These are phyloP conservation scores for Leucocoprinus birnbaumii DNA, from an alignment of 768 basidiomycete species.

Conservation along the genomic window DNA sequence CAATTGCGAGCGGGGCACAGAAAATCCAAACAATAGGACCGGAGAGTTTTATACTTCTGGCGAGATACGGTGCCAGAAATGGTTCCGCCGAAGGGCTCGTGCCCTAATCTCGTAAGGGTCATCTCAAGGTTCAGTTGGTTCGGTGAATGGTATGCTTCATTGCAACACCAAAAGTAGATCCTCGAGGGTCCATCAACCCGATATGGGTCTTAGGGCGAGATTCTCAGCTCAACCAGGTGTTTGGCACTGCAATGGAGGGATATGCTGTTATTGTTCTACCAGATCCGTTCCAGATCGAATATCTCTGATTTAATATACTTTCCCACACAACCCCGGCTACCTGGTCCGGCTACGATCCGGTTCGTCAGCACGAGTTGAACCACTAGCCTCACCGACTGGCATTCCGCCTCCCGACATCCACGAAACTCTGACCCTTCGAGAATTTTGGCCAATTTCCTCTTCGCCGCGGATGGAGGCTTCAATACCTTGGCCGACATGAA, in stretches of 20 bases:
- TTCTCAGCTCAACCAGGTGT: slow-evolving; percentile 24
- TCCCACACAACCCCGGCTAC: slow-evolving; percentile 4
- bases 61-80: slow-evolving; percentile 27
- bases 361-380: background rate
- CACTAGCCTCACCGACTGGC: background rate
- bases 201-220: slow-evolving; percentile 28
- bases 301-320: slow-evolving; percentile 1
- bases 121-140: slow-evolving; percentile 18
- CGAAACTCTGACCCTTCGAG: slow-evolving; percentile 25
- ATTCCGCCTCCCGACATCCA: slow-evolving; percentile 12
- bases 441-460: slow-evolving; percentile 14
- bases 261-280: slow-evolving; percentile 43
- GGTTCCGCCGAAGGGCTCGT: slow-evolving; percentile 36
- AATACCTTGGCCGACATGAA: background rate
- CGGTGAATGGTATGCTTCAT: slow-evolving; percentile 23
- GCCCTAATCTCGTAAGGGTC: slow-evolving; percentile 33
- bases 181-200: slow-evolving; percentile 31
- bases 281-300: slow-evolving; percentile 24
- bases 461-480: slow-evolving; percentile 16
- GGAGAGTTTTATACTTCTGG: slow-evolving; percentile 50
- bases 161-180: slow-evolving; percentile 28
- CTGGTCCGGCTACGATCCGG: background rate
- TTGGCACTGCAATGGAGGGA: slow-evolving; percentile 37
- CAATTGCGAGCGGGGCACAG: slow-evolving; percentile 69
- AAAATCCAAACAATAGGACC: slow-evolving; percentile 52